Percentiles rank a stretch among this genome's conserved stretches.
Evolutionary conservation across 1,284 basidiomycete species (phyloP).

Genomic region (Ceratobasidium sp.): DNA sequence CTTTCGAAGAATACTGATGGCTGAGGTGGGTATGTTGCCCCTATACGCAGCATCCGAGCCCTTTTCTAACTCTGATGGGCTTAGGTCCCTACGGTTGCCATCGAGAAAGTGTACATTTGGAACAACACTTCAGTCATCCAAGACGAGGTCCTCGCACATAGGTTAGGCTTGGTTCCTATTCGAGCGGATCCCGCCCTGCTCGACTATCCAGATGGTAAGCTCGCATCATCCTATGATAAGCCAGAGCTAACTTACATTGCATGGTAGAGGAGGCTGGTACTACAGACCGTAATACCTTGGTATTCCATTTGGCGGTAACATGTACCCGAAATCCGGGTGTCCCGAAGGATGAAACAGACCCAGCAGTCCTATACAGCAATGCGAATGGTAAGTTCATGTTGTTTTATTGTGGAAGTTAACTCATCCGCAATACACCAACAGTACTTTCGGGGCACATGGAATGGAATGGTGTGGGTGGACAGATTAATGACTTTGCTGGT

Average conservation of each 20-base stretch:
- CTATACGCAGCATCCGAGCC: slow-evolving; percentile 20
- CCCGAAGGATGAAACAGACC: slow-evolving; percentile 68
- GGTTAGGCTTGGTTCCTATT: slow-evolving; percentile 90
- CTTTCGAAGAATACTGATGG: slow-evolving; percentile 89
- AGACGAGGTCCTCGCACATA: slow-evolving; percentile 93
- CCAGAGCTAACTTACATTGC: background rate
- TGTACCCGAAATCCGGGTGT: slow-evolving; percentile 71
- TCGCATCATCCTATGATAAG: background rate
- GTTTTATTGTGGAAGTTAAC: too few species aligned
- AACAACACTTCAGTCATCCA: slow-evolving; percentile 96
- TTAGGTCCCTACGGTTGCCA: slow-evolving; percentile 91
- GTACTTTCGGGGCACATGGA: slow-evolving; percentile 82
- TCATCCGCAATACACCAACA: slow-evolving; percentile 44
- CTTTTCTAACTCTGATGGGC: slow-evolving; percentile 25
- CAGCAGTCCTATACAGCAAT: slow-evolving; percentile 74
- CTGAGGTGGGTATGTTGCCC: slow-evolving; percentile 73
- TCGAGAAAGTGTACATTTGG: slow-evolving; percentile 94
- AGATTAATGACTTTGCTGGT: slow-evolving; percentile 61
- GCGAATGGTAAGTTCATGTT: slow-evolving; percentile 58
- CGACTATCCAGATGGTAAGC: slow-evolving; percentile 50
- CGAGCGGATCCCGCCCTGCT: slow-evolving; percentile 83
- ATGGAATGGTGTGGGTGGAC: slow-evolving; percentile 91
- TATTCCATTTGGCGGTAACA: slow-evolving; percentile 80
- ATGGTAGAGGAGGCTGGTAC: slow-evolving; percentile 62
- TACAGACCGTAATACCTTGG: slow-evolving; percentile 92